Base-by-base conservation (phyloP, 257 asterid species). In the Vinca minor region DNA sequence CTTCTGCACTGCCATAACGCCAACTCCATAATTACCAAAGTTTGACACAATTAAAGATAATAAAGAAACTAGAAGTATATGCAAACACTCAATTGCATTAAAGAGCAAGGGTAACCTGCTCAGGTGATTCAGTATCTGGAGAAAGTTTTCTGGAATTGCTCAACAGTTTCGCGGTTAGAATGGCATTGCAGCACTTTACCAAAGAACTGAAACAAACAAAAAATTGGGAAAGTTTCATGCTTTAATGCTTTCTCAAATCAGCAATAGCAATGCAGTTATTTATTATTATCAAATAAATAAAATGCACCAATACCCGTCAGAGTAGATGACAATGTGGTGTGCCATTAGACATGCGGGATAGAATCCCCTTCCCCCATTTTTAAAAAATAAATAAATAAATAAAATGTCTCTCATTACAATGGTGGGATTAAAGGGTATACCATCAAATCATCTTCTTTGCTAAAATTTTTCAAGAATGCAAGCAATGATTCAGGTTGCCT, bases 401-500 rank as follows among this genome's bases (percentile, higher is more conserved):
- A n/a, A n/a, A n/a, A n/a, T n/a, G n/a, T n/a, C n/a, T n/a, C n/a
- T n/a, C 42, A 3, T 42, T 1, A 7, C 38, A 34, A 34, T 34
- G 2, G 13, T n/a, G 18, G 0, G 8, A 45, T 12, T 39, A 53
- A 57, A n/a, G 48, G 32, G 48, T 58, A n/a, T 78, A 89, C 98
- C 95, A 84, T 79, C 66, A 83, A 56, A 62, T 89, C 96, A 59
- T 76, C 82, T 25, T 70, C 77, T 63, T 70, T 32, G 13, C 62
- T 64, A 58, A 93, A 87, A 15, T 96, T 82, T 46, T 83, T 84
- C 57, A 89, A 70, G 79, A 89, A 93, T 18, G 88, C 84, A 64
- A 65, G 68, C 79, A 93, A 69, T 0, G 78, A 71, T 3, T 89
- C 96, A 66, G 69, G 60, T 17, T 87, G 74, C 78, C 97, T 80